Evolutionary conservation across 2,329 filamentous ascomycete species (phyloP).

Genomic region (Pseudonectria foliicola): DNA sequence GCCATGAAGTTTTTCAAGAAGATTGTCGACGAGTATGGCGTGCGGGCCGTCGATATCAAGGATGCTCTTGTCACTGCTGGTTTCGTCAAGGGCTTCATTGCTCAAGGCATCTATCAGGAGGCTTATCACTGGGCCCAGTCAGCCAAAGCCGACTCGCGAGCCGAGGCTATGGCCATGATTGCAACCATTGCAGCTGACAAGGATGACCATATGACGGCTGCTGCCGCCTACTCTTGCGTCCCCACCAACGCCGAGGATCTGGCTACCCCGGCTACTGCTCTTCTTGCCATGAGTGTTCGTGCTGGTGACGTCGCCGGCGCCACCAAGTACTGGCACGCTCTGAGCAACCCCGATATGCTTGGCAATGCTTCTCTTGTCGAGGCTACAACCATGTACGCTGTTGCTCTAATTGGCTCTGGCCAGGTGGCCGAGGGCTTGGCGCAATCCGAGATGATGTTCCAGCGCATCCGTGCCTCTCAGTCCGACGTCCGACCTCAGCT

Average conservation of each 20-base stretch:
- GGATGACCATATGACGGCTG: constrained; percentile 62
- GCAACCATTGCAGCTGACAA: constrained; percentile 74
- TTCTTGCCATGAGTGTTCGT: constrained; percentile 81
- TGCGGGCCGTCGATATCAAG: constrained; percentile 56
- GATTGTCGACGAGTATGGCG: constrained; percentile 58
- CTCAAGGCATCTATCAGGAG: constrained; percentile 61
- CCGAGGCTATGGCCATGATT: constrained; percentile 63
- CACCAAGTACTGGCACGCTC: constrained; percentile 70
- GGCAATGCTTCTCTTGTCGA: constrained; percentile 66
- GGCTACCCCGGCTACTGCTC: constrained; percentile 62
- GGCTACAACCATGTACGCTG: constrained; percentile 82
- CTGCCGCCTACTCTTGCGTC: constrained; percentile 56
- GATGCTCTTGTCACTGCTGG: constrained; percentile 65
- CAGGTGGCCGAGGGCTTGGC: constrained; percentile 74
- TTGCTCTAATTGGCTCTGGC: constrained; percentile 80
- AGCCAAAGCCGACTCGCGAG: constrained; percentile 52
- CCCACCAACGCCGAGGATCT: constrained; percentile 42
- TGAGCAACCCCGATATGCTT: constrained; percentile 55
- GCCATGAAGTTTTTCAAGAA: constrained; percentile 81
- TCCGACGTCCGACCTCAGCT: constrained; percentile 46
- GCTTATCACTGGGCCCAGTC: constrained; percentile 67
- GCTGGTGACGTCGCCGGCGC: constrained; percentile 72
- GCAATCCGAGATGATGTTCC: constrained; percentile 80
- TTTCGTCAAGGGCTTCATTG: constrained; percentile 71
- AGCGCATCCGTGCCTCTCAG: constrained; percentile 63